A percentile compares a stretch with the other conserved stretches of the same genome.
phyloP scores from a whole-genome alignment of 23 red algal genomes.

The Rhodosorus marinus region DNA sequence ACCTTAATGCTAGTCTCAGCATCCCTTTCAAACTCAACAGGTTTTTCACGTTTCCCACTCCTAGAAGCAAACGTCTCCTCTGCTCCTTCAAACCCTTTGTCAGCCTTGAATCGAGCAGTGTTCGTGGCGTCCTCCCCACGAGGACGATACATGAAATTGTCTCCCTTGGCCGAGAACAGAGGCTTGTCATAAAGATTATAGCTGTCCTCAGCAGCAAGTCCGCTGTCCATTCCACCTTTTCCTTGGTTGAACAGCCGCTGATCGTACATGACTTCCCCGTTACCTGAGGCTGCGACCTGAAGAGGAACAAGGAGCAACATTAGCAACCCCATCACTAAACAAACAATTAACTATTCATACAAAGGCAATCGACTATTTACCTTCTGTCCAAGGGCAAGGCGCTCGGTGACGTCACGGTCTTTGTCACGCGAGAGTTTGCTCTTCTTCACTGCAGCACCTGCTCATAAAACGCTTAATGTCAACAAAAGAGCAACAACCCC shows the following conservation, averaged over 20 bases:
- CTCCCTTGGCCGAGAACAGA: conserved; percentile 23
- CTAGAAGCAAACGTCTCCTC: background rate
- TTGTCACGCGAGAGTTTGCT: conserved; percentile 25
- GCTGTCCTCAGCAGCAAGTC: conserved; percentile 56
- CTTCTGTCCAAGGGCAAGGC: conserved; percentile 26
- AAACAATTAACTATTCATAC: too few relatives aligned
- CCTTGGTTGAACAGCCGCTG: conserved; percentile 63
- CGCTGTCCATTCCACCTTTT: conserved; percentile 15
- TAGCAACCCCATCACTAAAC: too few relatives aligned
- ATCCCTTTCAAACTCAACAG: conserved; percentile 72
- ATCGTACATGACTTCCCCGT: conserved; percentile 50
- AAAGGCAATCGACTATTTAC: conserved; percentile 2
- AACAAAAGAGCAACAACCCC: too few relatives aligned
- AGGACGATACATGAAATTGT: background rate
- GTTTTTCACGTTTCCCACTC: conserved; percentile 17
- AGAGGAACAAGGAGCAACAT: too few relatives aligned
- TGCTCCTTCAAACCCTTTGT: conserved; percentile 3
- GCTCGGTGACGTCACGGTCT: conserved; percentile 46
- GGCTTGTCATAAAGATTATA: conserved; percentile 72
- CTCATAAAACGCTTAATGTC: too few relatives aligned
- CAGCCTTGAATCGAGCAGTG: conserved; percentile 2
- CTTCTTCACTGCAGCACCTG: conserved; percentile 24
- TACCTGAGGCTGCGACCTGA: background rate
- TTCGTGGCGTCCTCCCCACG: background rate
- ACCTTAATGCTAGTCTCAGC: too few relatives aligned